phyloP scores from a whole-genome alignment of 495 filamentous ascomycete genomes.

The Aspergillus panamensis region DNA sequence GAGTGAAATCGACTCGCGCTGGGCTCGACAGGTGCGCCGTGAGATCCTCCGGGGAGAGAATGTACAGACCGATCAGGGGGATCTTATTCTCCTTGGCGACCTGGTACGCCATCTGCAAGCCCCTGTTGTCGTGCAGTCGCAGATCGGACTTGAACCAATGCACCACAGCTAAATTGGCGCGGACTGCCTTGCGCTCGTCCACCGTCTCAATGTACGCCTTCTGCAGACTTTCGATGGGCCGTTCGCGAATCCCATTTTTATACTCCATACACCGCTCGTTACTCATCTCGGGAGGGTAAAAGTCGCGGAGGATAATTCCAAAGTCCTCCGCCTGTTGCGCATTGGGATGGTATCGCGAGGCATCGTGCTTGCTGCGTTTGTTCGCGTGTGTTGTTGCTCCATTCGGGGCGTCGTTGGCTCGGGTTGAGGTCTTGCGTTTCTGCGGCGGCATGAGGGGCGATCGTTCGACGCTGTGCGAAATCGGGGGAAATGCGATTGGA shows the following conservation, averaged over 20 bases:
- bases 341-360: conserved; percentile 34
- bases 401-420: conserved; percentile 8
- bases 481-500: neutral
- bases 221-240: conserved; percentile 64
- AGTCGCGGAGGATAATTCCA: conserved; percentile 71
- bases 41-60: conserved; percentile 82
- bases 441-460: conserved; percentile 26
- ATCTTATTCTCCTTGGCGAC: conserved; percentile 61
- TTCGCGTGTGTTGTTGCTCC: conserved; percentile 5
- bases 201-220: conserved; percentile 52
- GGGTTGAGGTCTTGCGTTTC: conserved; percentile 29
- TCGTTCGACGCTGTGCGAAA: too few species aligned
- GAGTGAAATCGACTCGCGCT: conserved; percentile 72
- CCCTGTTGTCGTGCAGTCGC: conserved; percentile 69
- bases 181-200: conserved; percentile 39
- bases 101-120: conserved; percentile 62
- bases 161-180: conserved; percentile 62
- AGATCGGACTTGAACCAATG: conserved; percentile 93
- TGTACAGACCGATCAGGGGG: conserved; percentile 71
- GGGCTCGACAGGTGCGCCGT: conserved; percentile 75
- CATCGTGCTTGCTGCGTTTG: conserved; percentile 24
- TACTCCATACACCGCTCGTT: conserved; percentile 72
- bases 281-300: conserved; percentile 82
- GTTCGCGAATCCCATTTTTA: conserved; percentile 58
- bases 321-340: conserved; percentile 55